phyloP scores from a whole-genome alignment of 2,329 filamentous ascomycete genomes.

The Coleophoma eucalyptorum region DNA sequence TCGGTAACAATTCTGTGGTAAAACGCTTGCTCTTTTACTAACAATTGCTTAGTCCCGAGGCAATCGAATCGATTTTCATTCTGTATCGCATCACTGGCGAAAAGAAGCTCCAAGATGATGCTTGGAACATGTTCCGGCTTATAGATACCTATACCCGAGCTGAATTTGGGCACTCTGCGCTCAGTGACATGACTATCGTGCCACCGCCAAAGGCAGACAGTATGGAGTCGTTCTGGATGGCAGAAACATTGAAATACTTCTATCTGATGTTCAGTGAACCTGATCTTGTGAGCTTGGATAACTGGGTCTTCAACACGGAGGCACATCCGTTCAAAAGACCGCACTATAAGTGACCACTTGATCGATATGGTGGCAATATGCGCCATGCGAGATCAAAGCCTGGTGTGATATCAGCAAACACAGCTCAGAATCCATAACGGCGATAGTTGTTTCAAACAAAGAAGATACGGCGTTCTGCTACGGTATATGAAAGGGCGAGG shows the following conservation, averaged over 20 bases:
- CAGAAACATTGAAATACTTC: slow-evolving; percentile 58
- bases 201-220: slow-evolving; percentile 34
- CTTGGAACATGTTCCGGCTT: slow-evolving; percentile 40
- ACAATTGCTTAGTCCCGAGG: slow-evolving; percentile 43
- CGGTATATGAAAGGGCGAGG: too few relatives aligned
- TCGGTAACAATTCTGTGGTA: slow-evolving; percentile 38
- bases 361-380: too few relatives aligned
- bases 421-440: too few relatives aligned
- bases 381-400: too few relatives aligned
- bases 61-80: slow-evolving; percentile 62
- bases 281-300: slow-evolving; percentile 50
- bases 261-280: slow-evolving; percentile 46
- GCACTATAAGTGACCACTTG: background rate
- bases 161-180: slow-evolving; percentile 31
- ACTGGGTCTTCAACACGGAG: slow-evolving; percentile 47
- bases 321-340: slow-evolving; percentile 3
- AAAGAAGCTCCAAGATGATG: slow-evolving; percentile 30
- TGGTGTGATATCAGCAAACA: too few relatives aligned
- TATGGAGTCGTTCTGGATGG: slow-evolving; percentile 60
- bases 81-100: slow-evolving; percentile 32
- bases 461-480: too few relatives aligned
- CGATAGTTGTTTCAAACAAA: too few relatives aligned
- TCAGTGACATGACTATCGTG: background rate
- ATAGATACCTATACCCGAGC: slow-evolving; percentile 36
- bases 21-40: background rate